A percentile compares a stretch with the other conserved stretches of the same genome.
Conservation (phyloP, 768 basidiomycete species). For the Roridomyces roridus region DNA sequence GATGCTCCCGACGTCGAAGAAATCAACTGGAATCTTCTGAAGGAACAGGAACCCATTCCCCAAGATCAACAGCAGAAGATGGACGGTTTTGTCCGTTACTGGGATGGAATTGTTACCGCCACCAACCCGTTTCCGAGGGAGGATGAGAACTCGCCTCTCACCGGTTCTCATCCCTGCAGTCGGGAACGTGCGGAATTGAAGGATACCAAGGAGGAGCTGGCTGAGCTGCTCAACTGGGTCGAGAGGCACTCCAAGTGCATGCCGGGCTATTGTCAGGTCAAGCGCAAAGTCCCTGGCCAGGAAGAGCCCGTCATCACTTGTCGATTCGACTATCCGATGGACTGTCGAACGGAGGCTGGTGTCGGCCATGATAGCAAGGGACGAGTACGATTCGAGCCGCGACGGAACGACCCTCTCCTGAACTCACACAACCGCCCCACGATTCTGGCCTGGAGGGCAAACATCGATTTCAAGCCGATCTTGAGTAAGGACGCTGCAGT, state of each 20-base stretch:
- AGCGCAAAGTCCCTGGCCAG: slow-evolving; percentile 23
- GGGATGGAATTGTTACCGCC: slow-evolving; percentile 9
- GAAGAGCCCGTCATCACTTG: slow-evolving; percentile 15
- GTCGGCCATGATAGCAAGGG: slow-evolving; percentile 16
- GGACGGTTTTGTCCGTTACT: slow-evolving; percentile 15
- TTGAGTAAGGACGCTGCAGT: slow-evolving; percentile 22
- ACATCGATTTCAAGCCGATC: slow-evolving; percentile 30
- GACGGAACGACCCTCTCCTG: slow-evolving; percentile 26
- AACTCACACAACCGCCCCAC: slow-evolving; percentile 26
- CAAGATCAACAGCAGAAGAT: slow-evolving; percentile 14
- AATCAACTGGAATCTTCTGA: slow-evolving; percentile 15
- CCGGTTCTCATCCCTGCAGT: slow-evolving; percentile 20
- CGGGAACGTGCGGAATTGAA: neutral
- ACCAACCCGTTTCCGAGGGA: slow-evolving; percentile 18
- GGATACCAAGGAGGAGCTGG: slow-evolving; percentile 29
- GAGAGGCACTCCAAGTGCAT: slow-evolving; percentile 28
- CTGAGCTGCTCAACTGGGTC: slow-evolving; percentile 29
- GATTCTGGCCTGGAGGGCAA: slow-evolving; percentile 30
- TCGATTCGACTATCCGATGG: slow-evolving; percentile 19
- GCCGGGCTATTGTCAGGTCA: slow-evolving; percentile 30
- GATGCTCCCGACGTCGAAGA: slow-evolving; percentile 28
- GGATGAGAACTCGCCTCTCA: slow-evolving; percentile 14
- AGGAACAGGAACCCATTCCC: slow-evolving; percentile 1
- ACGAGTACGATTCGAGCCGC: slow-evolving; percentile 11
- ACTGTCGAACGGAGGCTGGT: slow-evolving; percentile 1